phyloP scores from a whole-genome alignment of 2,329 filamentous ascomycete genomes.

The Didymella lethalis region DNA sequence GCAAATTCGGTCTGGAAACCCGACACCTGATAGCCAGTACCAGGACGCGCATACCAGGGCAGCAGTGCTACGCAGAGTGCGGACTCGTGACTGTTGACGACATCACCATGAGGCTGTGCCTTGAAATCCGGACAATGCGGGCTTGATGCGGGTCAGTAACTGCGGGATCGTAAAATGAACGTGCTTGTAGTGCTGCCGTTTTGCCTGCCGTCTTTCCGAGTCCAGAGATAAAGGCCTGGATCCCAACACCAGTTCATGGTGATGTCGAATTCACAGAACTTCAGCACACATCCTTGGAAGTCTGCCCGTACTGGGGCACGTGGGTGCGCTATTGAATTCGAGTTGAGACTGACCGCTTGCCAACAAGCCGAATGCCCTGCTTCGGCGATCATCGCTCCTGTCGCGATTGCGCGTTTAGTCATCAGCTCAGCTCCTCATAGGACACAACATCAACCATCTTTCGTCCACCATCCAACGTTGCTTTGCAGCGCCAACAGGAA shows the following conservation, averaged over 20 bases:
- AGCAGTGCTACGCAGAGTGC: constrained; percentile 2
- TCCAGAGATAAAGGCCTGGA: constrained; percentile 16
- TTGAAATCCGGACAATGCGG: constrained; percentile 9
- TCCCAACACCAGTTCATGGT: constrained; percentile 11
- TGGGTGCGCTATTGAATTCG: constrained; percentile 4
- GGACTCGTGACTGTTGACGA: constrained; percentile 4
- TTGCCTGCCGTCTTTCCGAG: constrained; percentile 18
- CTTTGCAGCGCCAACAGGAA: constrained; percentile 1
- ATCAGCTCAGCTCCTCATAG: constrained; percentile 5
- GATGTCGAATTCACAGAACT: constrained; percentile 10
- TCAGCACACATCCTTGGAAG: constrained; percentile 2
- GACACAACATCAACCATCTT: constrained; percentile 6
- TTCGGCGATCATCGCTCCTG: constrained; percentile 9
- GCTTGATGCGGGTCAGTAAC: constrained; percentile 6
- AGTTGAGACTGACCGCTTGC: constrained; percentile 13
- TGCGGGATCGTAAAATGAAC: constrained; percentile 20
- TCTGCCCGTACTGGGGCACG: constrained; percentile 1
- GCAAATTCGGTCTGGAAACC: background rate
- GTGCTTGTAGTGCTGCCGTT: constrained; percentile 13
- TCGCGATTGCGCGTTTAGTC: constrained; percentile 1
- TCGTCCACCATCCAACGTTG: constrained; percentile 8
- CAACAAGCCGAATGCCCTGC: constrained; percentile 3
- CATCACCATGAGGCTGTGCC: constrained; percentile 12
- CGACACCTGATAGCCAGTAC: background rate
- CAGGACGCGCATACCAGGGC: constrained; percentile 10